Base-by-base conservation (phyloP, 176 grass and related monocot genomes). In the Oryza meridionalis region DNA sequence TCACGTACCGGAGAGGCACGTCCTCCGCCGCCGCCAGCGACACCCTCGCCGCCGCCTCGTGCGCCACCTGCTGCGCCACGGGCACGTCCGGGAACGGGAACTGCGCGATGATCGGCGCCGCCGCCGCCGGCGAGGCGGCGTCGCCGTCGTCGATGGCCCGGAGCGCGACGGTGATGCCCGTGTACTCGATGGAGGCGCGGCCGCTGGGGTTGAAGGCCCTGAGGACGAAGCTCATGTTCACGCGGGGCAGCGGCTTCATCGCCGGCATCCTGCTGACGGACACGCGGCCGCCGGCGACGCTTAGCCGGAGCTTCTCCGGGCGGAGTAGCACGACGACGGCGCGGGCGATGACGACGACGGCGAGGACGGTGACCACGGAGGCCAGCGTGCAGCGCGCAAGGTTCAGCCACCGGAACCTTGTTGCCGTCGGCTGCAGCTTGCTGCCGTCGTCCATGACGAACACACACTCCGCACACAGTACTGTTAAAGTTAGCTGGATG, bases 241-340 rank as follows among this genome's bases (percentile, higher is more conserved):
- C 65, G 1, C 0, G 1, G 3, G 44, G 78, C 51, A 69, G 65
- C 44, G 78, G 65, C 65, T 45, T 45, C 44, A 80, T 16, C 44
- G 45, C 68, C 65, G 29, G 6, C 11, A 80, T 80, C 13, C 4
- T 9, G 11, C 0, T 12, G 13, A 63, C 37, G 26, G 4, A 4
- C 16, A 82, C 51, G 24, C 19, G 26, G 37, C 69, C 80, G 53
- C 11, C 11, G 50, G 9, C 5, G 69, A 82, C 51, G 33, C 63
- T 44, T 5, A 82, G 9, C 15, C 43, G 37, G 5, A 73, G 69
- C 15, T 82, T 62, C 53, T 62, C 80, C 0, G 69, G 53, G 16
- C 37, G 80, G 53, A 82, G 53, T 37, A 73, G 61, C 37, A 63
- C 69, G 37, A 73, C 69, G 24, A 82, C 69, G 22, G 80, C 80